Base-by-base conservation (phyloP, 2,329 filamentous ascomycete species). In the Talaromyces verruculosus region DNA sequence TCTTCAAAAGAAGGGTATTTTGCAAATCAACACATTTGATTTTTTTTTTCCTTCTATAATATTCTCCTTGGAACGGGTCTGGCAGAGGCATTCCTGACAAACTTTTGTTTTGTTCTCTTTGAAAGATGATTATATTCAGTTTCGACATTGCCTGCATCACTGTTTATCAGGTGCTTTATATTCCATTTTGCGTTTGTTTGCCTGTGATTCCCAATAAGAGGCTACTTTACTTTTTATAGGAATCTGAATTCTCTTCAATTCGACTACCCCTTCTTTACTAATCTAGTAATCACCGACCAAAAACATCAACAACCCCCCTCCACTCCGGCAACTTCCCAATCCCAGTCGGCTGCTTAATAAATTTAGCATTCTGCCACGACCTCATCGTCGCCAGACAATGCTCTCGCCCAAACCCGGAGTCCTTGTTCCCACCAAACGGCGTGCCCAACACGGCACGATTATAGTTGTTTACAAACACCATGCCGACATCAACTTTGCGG, bases 201-300 rank as follows among this genome's bases (percentile, higher is more conserved):
- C 8, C 10, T 45, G 57, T n/a, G 55, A 59, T 59, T 59, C 39
- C 57, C 57, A 5, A 45, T 45, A 33, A 60, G 57, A 60, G 57
- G 53, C 53, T 57, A 60, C 57, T 60, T 60, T 60, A 57, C 53
- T 60, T 60, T n/a, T 60, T 60, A 30, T 60, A 60, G 57, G 57
- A 60, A 43, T 60, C 22, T 28, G 28, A 60, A 30, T 45, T 13
- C 2, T 59, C 13, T 41, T 22, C 25, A 39, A 28, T 43, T 30
- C 49, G 15, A n/a, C 28, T 15, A 49, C 13, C 39, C 5, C 15
- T n/a, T 41, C 8, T 7, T 3, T 45, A 25, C 5, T 49, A 51
- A 15, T 3, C 15, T 53, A 53, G 15, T 28, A 51, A 30, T 53
- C 49, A 53, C 28, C 33, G 49, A 33, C 15, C 17, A 33, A 53